A percentile compares a stretch with the other conserved stretches of the same genome.
Evolutionary conservation across 345 rosid species (phyloP).

Genomic region (Odontarrhena argentea): DNA sequence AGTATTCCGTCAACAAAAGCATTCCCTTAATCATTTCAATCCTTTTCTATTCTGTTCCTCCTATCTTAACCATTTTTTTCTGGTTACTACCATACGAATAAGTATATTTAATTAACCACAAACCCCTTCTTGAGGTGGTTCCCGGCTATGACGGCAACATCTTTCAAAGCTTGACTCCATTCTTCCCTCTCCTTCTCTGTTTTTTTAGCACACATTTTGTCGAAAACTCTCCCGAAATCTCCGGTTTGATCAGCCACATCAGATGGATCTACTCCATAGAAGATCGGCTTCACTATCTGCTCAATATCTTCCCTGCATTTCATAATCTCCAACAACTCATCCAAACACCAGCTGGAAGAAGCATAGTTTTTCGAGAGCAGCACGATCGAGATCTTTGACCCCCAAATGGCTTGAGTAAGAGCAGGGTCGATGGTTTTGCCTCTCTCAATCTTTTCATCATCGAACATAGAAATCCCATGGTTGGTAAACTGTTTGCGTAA

Average conservation of each 20-base stretch:
- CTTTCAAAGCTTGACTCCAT: constrained; percentile 5
- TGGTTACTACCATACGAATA: too few species aligned
- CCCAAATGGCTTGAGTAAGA: background rate
- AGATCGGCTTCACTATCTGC: background rate
- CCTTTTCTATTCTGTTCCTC: too few species aligned
- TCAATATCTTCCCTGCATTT: background rate
- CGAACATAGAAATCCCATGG: constrained; percentile 4
- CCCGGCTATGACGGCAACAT: background rate
- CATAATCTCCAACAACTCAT: constrained; percentile 24
- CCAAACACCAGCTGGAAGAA: constrained; percentile 34
- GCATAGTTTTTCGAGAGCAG: constrained; percentile 22
- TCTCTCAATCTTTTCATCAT: constrained; percentile 10
- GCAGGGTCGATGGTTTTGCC: background rate
- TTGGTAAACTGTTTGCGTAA: background rate
- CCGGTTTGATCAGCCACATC: constrained; percentile 2
- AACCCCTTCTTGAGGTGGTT: background rate
- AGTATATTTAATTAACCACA: background rate
- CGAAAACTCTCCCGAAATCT: background rate
- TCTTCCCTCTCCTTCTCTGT: background rate
- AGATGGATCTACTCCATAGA: constrained; percentile 17
- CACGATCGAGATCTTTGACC: constrained; percentile 8
- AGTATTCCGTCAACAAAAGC: background rate
- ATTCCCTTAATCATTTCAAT: too few species aligned
- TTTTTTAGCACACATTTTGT: too few species aligned
- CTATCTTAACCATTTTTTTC: too few species aligned